A percentile compares a stretch with the other conserved stretches of the same genome.
These are phyloP conservation scores for Austroboletus novae-zelandiae DNA, from an alignment of 1,284 basidiomycete species.

Conservation along the genomic window DNA sequence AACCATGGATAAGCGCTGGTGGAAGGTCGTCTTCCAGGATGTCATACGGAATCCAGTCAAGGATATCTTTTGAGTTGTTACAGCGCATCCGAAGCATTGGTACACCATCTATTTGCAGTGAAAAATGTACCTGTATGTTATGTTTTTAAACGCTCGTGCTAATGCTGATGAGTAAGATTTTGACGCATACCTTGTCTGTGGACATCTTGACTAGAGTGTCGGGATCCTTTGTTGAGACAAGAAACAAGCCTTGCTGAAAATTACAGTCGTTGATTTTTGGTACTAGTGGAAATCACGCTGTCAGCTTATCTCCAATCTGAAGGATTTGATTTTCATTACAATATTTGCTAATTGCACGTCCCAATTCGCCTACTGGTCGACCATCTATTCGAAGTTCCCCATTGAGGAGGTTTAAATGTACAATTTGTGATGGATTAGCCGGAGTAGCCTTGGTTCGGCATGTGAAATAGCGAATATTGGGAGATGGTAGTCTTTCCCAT, in stretches of 20 bases:
- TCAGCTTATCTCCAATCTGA: no score
- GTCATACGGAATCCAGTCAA: no score
- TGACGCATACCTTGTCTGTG: neutral
- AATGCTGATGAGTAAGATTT: no score
- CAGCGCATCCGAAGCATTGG: conserved; percentile 30
- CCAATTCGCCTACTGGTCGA: conserved; percentile 38
- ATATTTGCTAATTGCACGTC: conserved; percentile 25
- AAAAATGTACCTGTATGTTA: no score
- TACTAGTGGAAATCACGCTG: no score
- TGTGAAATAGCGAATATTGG: neutral
- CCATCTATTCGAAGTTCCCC: conserved; percentile 28
- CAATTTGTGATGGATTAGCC: neutral
- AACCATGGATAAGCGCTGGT: no score
- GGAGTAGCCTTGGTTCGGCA: neutral
- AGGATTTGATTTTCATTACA: no score
- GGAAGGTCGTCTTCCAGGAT: no score
- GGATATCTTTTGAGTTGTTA: neutral
- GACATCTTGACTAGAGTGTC: neutral
- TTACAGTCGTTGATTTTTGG: no score
- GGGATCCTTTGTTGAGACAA: neutral
- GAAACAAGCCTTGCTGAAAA: conserved; percentile 33
- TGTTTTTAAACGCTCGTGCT: no score
- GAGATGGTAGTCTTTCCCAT: neutral
- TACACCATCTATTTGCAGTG: conserved; percentile 17
- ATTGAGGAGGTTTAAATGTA: conserved; percentile 1